Evolutionary conservation across 305 asterid species (phyloP), one percentile per base, ranked within the genome.

Genomic region (Solanum hybrid): DNA sequence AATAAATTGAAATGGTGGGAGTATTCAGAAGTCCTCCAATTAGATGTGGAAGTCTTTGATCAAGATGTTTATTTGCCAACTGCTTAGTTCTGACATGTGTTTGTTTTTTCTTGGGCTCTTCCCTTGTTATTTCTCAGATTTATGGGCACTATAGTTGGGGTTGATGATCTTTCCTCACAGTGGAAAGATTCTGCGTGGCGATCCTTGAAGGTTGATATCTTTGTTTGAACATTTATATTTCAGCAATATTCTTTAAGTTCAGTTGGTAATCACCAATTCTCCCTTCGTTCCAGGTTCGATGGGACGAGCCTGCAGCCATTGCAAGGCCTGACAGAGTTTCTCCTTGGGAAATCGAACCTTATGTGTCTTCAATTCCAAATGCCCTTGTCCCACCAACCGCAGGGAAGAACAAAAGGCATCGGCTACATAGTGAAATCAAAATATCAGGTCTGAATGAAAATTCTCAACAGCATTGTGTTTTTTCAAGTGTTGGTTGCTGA

Each of bases 331-430:
- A 96, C 22, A 93, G 97, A 94, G 98, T 97, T 92, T 97, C 99
- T 88, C 98, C 98, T 20, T 97, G 99, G 99, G 99, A 97, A 91
- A 97, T 97, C 34, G 98, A 97, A 91, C 98, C 98, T 61, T 97
- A 95, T 87, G 97, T 95, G 82, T 92, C 95, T 31, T 91, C 98
- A 10, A 27, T 92, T 38, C 97, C 98, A 33, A 39, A 95, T 7
- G 82, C 90, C 79, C 91, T 92, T 26, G 91, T 85, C 88, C 98
- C 90, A 90, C 93, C 98, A 65, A 92, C 89, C 17, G 7, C 90
- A 13, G 88, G 90, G 83, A 96, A 95, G 93, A 92, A 93, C 93
- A 97, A 97, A 93, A 93, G 99, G 93, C 94, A 87, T 41, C 95
- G 98, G 33, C 83, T 94, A n/a, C 94, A 93, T 89, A 86, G 90